Evolutionary conservation across 2,329 filamentous ascomycete species (phyloP), one percentile per base, ranked within the genome.

Genomic region (Apiospora arundinis): DNA sequence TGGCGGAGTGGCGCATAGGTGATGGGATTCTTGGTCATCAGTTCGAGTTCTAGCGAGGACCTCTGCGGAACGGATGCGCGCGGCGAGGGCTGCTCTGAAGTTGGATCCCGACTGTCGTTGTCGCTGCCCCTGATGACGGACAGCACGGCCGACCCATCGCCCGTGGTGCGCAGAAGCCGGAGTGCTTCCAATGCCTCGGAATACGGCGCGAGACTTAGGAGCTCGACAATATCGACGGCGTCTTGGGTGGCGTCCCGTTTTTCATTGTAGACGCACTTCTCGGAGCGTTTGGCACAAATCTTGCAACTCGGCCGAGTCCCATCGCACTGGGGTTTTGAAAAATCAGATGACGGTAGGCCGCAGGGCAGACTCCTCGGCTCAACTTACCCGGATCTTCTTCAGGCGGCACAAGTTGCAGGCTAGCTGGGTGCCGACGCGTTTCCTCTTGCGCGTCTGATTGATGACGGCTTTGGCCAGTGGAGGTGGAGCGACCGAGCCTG

Each of bases 371-470:
- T 32, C 3, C 6, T 6, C 32, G 32, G 32, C 32, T 49, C 28
- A 45, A 46, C 14, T 68, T 28, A 70, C 70, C 12, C 70, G 63
- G 1, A 65, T 70, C 42, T 70, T 70, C 65, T 68, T 70, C 0
- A 25, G 1, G 12, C 70, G 70, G 16, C 70, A 70, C 9, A 45
- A 11, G n/a, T 70, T 60, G 65, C 70, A 70, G 28, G 65, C 70
- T 12, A 70, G 28, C 42, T 18, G 63, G 44, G 45, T 49, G 11
- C 46, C 70, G 4, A 70, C 45, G 21, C 70, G 46, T 6, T 48
- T 32, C 48, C 66, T 32, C 48, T 71, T 71, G 32, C 23, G 28
- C 60, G 32, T 2, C 16, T 70, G 21, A 8, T 28, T 56, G 49
- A 12, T 23, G n/a, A 5, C n/a, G 9, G 48, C n/a, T 32, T 32